These are phyloP conservation scores for Liquidambar formosana DNA, from an alignment of 164 flowering plant species.

Conservation along the genomic window DNA sequence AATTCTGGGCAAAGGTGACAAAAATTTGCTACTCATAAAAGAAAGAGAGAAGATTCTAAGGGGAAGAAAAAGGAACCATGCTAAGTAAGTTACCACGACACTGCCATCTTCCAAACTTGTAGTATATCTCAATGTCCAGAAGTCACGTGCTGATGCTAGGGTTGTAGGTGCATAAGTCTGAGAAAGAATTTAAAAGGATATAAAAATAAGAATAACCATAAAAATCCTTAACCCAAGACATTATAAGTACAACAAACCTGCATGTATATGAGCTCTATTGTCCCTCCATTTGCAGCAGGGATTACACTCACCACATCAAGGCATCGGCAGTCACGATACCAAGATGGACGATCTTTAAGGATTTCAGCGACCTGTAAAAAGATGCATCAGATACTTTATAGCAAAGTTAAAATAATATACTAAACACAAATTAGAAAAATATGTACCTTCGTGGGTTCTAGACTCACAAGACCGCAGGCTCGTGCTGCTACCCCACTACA, in stretches of 20 bases:
- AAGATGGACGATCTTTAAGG: slow-evolving; percentile 81
- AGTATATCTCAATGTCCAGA: slow-evolving; percentile 81
- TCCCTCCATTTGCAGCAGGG: slow-evolving; percentile 79
- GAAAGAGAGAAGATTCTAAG: background rate
- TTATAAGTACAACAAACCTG: slow-evolving; percentile 44
- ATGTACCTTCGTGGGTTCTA: slow-evolving; percentile 84
- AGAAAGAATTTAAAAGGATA: background rate
- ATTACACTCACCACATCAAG: slow-evolving; percentile 58
- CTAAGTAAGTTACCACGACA: slow-evolving; percentile 57
- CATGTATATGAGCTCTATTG: slow-evolving; percentile 80
- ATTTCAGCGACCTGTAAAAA: slow-evolving; percentile 67
- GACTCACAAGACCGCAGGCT: slow-evolving; percentile 89
- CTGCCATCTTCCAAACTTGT: slow-evolving; percentile 80
- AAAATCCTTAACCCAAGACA: background rate
- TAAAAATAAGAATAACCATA: background rate
- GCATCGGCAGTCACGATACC: slow-evolving; percentile 87
- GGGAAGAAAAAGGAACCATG: background rate
- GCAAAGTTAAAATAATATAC: background rate
- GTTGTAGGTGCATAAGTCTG: slow-evolving; percentile 92
- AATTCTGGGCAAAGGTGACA: background rate
- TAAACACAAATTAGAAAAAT: background rate
- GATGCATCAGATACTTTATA: background rate
- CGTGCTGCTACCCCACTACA: slow-evolving; percentile 92
- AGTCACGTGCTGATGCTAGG: slow-evolving; percentile 85
- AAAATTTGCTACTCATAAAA: background rate